Conservation (phyloP, 1,139 yeast species). For the Diutina mesorugosa region DNA sequence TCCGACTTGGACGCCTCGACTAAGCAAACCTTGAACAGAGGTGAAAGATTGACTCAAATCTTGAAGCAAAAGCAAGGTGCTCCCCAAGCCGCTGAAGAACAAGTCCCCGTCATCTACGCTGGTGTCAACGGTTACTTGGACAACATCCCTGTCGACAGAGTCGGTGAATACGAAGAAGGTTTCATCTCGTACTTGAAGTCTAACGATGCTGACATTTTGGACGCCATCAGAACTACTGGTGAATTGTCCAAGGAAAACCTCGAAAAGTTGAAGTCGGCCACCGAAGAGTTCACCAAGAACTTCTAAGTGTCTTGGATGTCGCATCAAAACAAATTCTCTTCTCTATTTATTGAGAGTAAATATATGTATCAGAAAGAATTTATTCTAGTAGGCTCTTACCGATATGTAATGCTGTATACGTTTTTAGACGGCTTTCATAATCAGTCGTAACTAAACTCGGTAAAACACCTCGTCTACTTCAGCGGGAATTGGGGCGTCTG, state of each 20-base stretch:
- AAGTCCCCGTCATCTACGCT: conserved; percentile 96
- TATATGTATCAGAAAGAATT: not conserved
- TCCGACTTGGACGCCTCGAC: conserved; percentile 99
- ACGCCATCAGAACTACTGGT: conserved; percentile 81
- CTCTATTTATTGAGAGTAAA: not conserved
- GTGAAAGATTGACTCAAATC: conserved; percentile 99
- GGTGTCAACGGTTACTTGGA: conserved; percentile 99
- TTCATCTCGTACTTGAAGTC: conserved; percentile 88
- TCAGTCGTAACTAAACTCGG: not conserved
- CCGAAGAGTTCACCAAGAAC: conserved; percentile 62
- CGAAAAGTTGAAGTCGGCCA: conserved; percentile 78
- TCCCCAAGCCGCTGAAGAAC: conserved; percentile 98
- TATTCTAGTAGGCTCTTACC: too few species aligned
- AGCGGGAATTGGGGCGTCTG: not conserved
- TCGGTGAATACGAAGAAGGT: conserved; percentile 85
- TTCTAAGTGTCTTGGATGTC: not conserved
- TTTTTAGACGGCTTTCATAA: not conserved
- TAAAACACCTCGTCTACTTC: not conserved
- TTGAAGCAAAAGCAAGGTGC: conserved; percentile 95
- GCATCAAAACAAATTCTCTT: not conserved
- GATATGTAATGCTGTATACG: too few species aligned
- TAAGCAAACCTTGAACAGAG: conserved; percentile 97
- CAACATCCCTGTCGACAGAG: conserved; percentile 69
- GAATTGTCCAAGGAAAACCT: conserved; percentile 80
- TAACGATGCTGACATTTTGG: conserved; percentile 74